Evolutionary conservation across 805 yeast genomes (phyloP), one percentile per base, ranked within the genome.

Genomic region (Ogataea minuta): DNA sequence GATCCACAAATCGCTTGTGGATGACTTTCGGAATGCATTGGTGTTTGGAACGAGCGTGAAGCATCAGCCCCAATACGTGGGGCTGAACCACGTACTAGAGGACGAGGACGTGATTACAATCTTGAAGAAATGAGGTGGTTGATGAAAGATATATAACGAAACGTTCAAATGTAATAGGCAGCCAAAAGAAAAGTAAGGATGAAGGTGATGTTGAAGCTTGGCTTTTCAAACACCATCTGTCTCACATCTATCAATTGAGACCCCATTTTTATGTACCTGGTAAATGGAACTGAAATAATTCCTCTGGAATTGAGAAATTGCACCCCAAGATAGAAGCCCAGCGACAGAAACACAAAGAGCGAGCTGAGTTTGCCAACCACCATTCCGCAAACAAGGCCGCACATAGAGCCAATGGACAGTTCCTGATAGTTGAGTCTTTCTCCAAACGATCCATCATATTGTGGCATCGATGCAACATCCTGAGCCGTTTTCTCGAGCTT

Each of bases 71-170:
- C 99, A 93, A 68, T 79, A 82, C 51, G 98, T 91, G 32, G 99
- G 99, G 20, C 71, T 93, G 51, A 64, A 74, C 32, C 99, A 93
- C 67, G 71, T 63, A 9, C 70, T 93, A 53, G 84, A 82, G 66
- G 99, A 93, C 65, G 99, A 93, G 66, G 99, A 93, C 66, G 99
- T 93, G 23, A 95, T 93, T 36, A 91, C 99, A 13, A 87, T 90
- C 53, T 74, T 90, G 67, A 90, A 90, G 70, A 83, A 86, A 44
- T 59, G 35, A 34, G 31, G 21, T 19, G 21, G 5, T 19, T 31
- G 17, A 31, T 28, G 9, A n/a, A 35, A 21, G 17, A 27, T 28
- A 14, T 34, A 34, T 26, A 21, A 14, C 6, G n/a, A 21, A 4
- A 11, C 8, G 14, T 32, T 39, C 31, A 56, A 10, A 49, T 62